phyloP scores from a whole-genome alignment of 495 filamentous ascomycete genomes.

The Penicillium robsamsonii region DNA sequence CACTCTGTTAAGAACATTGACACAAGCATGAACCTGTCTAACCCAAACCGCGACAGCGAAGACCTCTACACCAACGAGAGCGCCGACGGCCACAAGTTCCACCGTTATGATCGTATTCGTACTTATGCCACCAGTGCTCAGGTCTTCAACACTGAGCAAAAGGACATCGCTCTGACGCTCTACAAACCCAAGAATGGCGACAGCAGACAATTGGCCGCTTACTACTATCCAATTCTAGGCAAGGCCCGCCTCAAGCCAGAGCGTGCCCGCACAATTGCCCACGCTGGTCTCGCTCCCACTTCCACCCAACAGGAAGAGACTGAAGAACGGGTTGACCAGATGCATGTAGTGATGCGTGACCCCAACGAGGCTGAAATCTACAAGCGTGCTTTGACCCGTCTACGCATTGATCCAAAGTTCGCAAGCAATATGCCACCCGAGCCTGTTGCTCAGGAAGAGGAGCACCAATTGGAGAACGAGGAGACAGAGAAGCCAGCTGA shows the following conservation, averaged over 20 bases:
- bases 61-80: conserved; percentile 61
- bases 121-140: conserved; percentile 79
- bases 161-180: conserved; percentile 59
- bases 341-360: conserved; percentile 54
- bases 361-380: conserved; percentile 52
- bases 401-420: conserved; percentile 47
- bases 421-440: conserved; percentile 39
- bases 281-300: conserved; percentile 43
- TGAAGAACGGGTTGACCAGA: conserved; percentile 52
- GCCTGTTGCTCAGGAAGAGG: conserved; percentile 24
- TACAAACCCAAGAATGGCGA: conserved; percentile 56
- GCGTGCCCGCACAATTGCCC: conserved; percentile 50
- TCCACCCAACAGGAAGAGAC: conserved; percentile 27
- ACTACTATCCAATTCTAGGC: conserved; percentile 86
- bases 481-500: conserved; percentile 14
- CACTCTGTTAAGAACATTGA: conserved; percentile 61
- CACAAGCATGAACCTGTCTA: conserved; percentile 67
- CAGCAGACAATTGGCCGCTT: conserved; percentile 66
- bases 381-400: conserved; percentile 45
- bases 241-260: conserved; percentile 60
- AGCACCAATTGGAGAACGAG: conserved; percentile 22
- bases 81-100: conserved; percentile 47
- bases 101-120: conserved; percentile 74
- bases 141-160: conserved; percentile 54
- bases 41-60: conserved; percentile 65